Evolutionary conservation across 257 asterid species (phyloP), one percentile per base, ranked within the genome.

Genomic region (Gentiana macrophylla): DNA sequence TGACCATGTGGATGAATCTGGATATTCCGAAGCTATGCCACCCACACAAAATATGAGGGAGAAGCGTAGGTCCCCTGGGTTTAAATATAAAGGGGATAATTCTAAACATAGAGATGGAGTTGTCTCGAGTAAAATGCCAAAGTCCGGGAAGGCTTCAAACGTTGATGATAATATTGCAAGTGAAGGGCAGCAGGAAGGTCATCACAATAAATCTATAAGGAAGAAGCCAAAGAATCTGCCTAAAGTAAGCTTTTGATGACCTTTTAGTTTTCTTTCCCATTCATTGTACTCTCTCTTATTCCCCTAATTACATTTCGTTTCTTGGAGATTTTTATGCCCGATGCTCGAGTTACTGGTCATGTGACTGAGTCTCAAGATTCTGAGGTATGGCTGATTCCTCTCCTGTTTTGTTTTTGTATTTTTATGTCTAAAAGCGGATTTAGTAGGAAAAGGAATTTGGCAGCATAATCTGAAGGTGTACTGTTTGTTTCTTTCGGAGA

Each of bases 1-100:
- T 63, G 83, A 78, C 56, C 82, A 61, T 74, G 77, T 64, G 52
- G 88, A 77, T 72, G 94, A 86, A 77, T 75, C 80, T 56, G 74
- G 64, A 63, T 65, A 89, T 44, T 56, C 67, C 37, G 90, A 76
- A 71, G 68, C 72, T 71, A 67, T 50, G 62, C 78, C 2, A 41
- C 46, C 72, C 37, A 57, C 53, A 45, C 71, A 70, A 61, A 79
- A 53, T 51, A 68, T 52, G 64, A 80, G 73, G 63, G 92, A 74
- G 55, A 79, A 78, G 66, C 78, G 68, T 44, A 76, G 68, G 68
- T 64, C 69, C 47, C 50, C 70, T 3, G 87, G 82, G 55, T 75
- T 75, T 56, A 83, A 72, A 75, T 72, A 52, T 55, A 83, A 79
- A 78, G 77, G 72, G 49, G 74, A 70, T 62, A 84, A 67, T 50